Conservation (phyloP, 2,329 filamentous ascomycete genomes). For the Diaporthe vaccinii region DNA sequence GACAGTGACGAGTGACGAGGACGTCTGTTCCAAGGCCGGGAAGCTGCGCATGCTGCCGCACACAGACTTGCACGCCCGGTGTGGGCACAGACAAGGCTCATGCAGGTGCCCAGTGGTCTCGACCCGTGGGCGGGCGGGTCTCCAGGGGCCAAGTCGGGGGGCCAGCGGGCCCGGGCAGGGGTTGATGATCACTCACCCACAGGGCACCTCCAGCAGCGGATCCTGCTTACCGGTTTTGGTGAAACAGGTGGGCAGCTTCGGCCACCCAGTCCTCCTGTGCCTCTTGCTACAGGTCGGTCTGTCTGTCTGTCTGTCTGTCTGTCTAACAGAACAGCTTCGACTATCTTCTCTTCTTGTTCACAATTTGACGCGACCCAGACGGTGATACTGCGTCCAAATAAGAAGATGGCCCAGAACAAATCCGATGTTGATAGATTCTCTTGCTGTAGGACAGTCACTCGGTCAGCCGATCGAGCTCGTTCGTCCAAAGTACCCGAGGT, state of each 20-base stretch:
- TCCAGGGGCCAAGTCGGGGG: slow-evolving; percentile 14
- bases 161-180: slow-evolving; percentile 19
- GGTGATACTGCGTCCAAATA: neutral
- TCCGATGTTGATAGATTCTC: neutral
- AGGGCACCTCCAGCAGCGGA: slow-evolving; percentile 9
- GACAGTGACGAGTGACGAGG: slow-evolving; percentile 16
- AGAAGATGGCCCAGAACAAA: neutral
- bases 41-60: neutral
- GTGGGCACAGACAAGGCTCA: slow-evolving; percentile 28
- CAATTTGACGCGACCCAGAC: neutral
- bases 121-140: slow-evolving; percentile 20
- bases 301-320: no score
- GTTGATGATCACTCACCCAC: slow-evolving; percentile 15
- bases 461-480: neutral
- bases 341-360: neutral
- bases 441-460: neutral
- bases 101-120: slow-evolving; percentile 21
- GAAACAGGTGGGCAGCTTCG: slow-evolving; percentile 23
- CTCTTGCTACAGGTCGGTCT: neutral
- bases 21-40: neutral
- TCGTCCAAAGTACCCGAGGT: slow-evolving; percentile 5
- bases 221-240: slow-evolving; percentile 8
- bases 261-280: neutral
- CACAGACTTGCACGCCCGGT: slow-evolving; percentile 1
- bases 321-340: no score